phyloP scores from a whole-genome alignment of 352 stramenopile species.

The Hyaloperonospora arabidopsidis region DNA sequence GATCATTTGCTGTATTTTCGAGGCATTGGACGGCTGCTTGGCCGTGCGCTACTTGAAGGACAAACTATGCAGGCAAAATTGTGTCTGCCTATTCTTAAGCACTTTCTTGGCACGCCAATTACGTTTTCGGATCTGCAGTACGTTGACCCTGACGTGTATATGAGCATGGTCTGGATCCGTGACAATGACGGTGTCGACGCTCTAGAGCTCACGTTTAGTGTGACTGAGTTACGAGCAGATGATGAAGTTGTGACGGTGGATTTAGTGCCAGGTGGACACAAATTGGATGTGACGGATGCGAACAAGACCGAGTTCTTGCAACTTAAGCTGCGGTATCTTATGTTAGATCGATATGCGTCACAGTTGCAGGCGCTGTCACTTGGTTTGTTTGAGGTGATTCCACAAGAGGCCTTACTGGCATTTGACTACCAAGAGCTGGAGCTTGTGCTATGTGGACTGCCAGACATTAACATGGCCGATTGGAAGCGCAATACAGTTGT shows the following conservation, averaged over 20 bases:
- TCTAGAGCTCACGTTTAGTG: slow-evolving; percentile 65
- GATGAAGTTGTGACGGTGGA: slow-evolving; percentile 54
- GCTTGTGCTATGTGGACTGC: slow-evolving; percentile 73
- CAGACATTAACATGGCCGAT: slow-evolving; percentile 84
- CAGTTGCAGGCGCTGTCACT: slow-evolving; percentile 85
- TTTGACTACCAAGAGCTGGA: slow-evolving; percentile 98
- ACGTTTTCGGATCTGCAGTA: slow-evolving; percentile 79
- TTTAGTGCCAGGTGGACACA: slow-evolving; percentile 41
- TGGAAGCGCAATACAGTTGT: slow-evolving; percentile 78
- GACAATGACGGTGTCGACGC: slow-evolving; percentile 63
- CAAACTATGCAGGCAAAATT: slow-evolving; percentile 65
- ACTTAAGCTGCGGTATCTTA: slow-evolving; percentile 91
- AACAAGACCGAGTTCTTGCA: slow-evolving; percentile 94
- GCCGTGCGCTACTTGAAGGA: slow-evolving; percentile 62
- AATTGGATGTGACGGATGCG: slow-evolving; percentile 87
- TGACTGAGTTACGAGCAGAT: slow-evolving; percentile 57
- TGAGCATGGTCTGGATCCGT: slow-evolving; percentile 61
- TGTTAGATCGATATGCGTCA: slow-evolving; percentile 88
- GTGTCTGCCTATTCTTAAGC: slow-evolving; percentile 71
- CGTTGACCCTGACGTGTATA: slow-evolving; percentile 72
- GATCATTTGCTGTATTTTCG: slow-evolving; percentile 86
- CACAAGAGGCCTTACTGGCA: slow-evolving; percentile 91
- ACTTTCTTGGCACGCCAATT: slow-evolving; percentile 71
- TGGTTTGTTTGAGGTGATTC: slow-evolving; percentile 96
- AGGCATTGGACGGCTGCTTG: slow-evolving; percentile 59